Evolutionary conservation across 2,329 filamentous ascomycete species (phyloP).

Genomic region (Cercospora sojina): DNA sequence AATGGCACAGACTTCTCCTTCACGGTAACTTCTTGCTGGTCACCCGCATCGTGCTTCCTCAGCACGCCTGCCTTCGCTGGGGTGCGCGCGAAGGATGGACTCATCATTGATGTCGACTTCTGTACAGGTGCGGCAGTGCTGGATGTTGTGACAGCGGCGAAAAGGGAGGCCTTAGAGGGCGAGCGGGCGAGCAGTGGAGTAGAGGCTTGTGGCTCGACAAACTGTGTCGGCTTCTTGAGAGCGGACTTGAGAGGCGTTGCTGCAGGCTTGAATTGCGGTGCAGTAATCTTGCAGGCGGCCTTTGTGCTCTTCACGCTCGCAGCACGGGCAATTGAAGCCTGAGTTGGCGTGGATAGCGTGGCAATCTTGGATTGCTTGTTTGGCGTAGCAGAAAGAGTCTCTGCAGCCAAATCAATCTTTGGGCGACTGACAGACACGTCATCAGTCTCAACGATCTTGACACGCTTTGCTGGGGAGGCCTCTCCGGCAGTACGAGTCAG

Average conservation of each 20-base stretch:
- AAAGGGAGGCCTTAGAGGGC: slow-evolving; percentile 32
- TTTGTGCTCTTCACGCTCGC: slow-evolving; percentile 52
- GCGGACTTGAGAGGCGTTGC: slow-evolving; percentile 21
- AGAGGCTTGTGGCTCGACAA: slow-evolving; percentile 14
- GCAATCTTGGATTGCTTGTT: slow-evolving; percentile 41
- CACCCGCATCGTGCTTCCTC: slow-evolving; percentile 8
- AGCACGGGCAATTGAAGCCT: slow-evolving; percentile 66
- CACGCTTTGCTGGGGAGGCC: slow-evolving; percentile 62
- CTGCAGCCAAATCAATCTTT: slow-evolving; percentile 49
- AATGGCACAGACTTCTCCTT: slow-evolving; percentile 28
- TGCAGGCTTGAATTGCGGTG: slow-evolving; percentile 29
- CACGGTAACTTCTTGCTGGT: not conserved
- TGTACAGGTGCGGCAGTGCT: slow-evolving; percentile 9
- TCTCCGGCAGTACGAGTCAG: slow-evolving; percentile 32
- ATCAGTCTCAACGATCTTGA: slow-evolving; percentile 57
- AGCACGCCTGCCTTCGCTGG: slow-evolving; percentile 24
- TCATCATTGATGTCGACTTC: slow-evolving; percentile 23
- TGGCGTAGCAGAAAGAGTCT: slow-evolving; percentile 43
- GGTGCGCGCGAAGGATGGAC: slow-evolving; percentile 33
- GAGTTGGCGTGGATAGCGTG: slow-evolving; percentile 73
- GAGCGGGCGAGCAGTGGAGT: slow-evolving; percentile 34
- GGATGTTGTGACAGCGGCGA: slow-evolving; percentile 10
- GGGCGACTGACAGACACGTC: slow-evolving; percentile 68
- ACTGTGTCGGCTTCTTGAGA: slow-evolving; percentile 11
- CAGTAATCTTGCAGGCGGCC: slow-evolving; percentile 35